Percentiles rank a stretch among this genome's conserved stretches.
Conservation (phyloP, 371 early-diverging fungal genomes). For the Amoeboaphelidium protococcarum region DNA sequence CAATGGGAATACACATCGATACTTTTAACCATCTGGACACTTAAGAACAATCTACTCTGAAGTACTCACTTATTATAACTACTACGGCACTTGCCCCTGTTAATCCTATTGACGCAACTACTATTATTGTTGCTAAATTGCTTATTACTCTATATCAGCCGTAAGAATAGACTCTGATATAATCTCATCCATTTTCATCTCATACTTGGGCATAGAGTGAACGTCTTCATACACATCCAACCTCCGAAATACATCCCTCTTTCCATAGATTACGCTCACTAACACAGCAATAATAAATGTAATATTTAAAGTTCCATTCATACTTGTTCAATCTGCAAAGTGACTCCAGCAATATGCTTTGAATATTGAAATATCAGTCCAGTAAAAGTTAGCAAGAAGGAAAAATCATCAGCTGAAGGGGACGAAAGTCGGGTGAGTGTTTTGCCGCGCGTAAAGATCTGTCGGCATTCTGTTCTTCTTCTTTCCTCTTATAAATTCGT, state of each 20-base stretch:
- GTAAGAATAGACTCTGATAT: not conserved
- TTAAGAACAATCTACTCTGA: not conserved
- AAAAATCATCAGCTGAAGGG: too few species aligned
- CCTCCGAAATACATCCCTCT: too few species aligned
- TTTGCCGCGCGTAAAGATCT: too few species aligned
- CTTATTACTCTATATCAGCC: not conserved
- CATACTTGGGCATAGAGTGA: not conserved
- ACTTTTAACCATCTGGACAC: not conserved
- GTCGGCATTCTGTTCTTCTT: too few species aligned
- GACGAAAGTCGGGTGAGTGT: too few species aligned
- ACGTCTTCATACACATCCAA: not conserved
- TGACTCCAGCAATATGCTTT: not conserved
- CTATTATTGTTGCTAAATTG: not conserved
- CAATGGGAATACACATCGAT: too few species aligned
- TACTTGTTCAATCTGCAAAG: not conserved
- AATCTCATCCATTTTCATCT: not conserved
- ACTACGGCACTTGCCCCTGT: too few species aligned
- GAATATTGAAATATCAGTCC: not conserved
- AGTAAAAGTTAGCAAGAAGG: too few species aligned
- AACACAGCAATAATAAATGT: too few species aligned
- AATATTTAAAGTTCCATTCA: not conserved
- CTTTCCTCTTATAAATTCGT: too few species aligned
- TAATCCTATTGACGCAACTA: not conserved
- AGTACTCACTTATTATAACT: too few species aligned
- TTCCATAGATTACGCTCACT: too few species aligned